Base-by-base conservation (phyloP, 1,139 yeast species). In the Hanseniaspora sp. region DNA sequence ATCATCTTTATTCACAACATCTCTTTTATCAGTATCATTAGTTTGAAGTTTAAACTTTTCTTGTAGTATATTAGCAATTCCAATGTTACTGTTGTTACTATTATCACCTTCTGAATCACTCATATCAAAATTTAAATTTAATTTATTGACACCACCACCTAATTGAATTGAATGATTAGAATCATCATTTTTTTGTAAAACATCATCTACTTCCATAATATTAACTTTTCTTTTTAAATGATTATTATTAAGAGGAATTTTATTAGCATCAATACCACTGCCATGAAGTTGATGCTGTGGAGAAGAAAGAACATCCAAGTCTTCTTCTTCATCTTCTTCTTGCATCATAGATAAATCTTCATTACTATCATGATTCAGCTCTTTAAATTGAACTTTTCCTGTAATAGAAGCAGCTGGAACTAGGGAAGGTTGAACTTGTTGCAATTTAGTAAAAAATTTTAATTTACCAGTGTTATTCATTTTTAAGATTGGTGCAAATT, bases 391-490 rank as follows among this genome's bases (percentile, higher is more conserved):
- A 35, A 48, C 47, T n/a, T 48, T 48, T 3, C 53, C 47, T n/a
- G 55, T 46, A n/a, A 53, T 46, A 5, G 55, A 53, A 7, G 55
- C 46, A 29, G 51, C 55, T 15, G 55, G 55, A 28, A 53, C 55
- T 13, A 53, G 37, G 7, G 51, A 42, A 3, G 55, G 55, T 18
- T 48, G 53, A 6, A 46, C 52, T 28, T 47, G 51, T 39, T 53
- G 55, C 23, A 53, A 18, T 11, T 48, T 47, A 13, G 48, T 53
- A 39, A 47, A 53, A 29, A 47, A 53, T 6, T 23, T 47, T 12
- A 53, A 39, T 31, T 44, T 53, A 11, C 55, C 55, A 23, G 53
- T 43, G 17, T 47, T 53, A 33, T 53, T 53, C 47, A 48, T 42
- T 47, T 53, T 53, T n/a, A 53, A 28, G 2, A 53, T 39, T 5